Evolutionary conservation across 2,329 filamentous ascomycete genomes (phyloP), one percentile per base, ranked within the genome.

Genomic region (Cordyceps javanica): DNA sequence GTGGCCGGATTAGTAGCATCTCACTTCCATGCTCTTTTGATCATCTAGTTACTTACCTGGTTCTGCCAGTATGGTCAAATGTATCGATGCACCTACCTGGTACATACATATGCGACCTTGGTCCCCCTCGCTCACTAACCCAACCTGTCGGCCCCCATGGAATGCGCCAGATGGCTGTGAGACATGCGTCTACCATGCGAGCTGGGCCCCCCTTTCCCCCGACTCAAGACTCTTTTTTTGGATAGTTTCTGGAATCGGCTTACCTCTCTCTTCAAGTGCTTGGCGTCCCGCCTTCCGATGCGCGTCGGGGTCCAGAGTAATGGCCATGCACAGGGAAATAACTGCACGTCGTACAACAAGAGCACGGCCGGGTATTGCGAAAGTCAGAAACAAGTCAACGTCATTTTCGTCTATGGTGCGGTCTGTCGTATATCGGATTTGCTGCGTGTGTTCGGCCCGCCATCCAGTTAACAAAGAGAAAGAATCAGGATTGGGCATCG

Each of bases 111-210:
- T n/a, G n/a, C n/a, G n/a, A n/a, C n/a, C n/a, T n/a, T n/a, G n/a
- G n/a, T n/a, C 26, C 44, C 19, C 26, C 13, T 19, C 44, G 25
- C 21, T 21, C 46, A 38, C 19, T 34, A n/a, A 38, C 46, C 46
- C n/a, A n/a, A n/a, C n/a, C n/a, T n/a, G n/a, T n/a, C n/a, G 39
- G 53, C 42, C 41, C 41, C 39, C 30, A 49, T 57, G 52, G 39
- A 14, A 50, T 28, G 45, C 25, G 32, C 45, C 52, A 49, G 34
- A 56, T 49, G 44, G 44, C 42, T 48, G 38, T 57, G 45, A 57
- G 54, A 57, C 54, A 57, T 36, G 45, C 45, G 45, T 39, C 54
- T 42, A 36, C 54, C 54, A 57, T 57, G 44, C 45, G 45, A 57
- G 54, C 54, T 57, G 54, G 54, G 34, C 34, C 32, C 16, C 53